phyloP scores from a whole-genome alignment of 495 filamentous ascomycete species.

The Xylaria scruposa region DNA sequence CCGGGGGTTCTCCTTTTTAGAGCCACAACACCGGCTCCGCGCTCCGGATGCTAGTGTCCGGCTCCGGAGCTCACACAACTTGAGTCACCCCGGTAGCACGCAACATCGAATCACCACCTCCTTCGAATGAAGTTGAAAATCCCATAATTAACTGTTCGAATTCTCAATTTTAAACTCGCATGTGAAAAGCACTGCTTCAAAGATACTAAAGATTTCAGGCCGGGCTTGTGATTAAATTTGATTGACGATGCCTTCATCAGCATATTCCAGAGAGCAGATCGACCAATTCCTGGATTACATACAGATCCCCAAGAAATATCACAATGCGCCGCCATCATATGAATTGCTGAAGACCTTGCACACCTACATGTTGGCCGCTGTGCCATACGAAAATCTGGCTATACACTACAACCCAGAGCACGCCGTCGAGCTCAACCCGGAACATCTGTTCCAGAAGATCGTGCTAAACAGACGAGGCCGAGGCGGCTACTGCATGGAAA shows the following conservation, averaged over 20 bases:
- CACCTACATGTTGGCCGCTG: conserved; percentile 59
- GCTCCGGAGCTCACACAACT: conserved; percentile 9
- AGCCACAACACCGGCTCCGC: not conserved
- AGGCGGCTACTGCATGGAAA: conserved; percentile 78
- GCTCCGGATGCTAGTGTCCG: conserved; percentile 3
- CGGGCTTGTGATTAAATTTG: not conserved
- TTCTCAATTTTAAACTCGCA: not conserved
- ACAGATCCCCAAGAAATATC: conserved; percentile 37
- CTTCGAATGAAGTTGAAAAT: not conserved
- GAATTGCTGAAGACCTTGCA: conserved; percentile 53
- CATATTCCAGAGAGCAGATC: conserved; percentile 27
- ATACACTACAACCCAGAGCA: conserved; percentile 56
- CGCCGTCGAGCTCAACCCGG: conserved; percentile 58
- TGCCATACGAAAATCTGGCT: conserved; percentile 73
- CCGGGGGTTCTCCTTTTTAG: not conserved
- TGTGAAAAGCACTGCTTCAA: not conserved
- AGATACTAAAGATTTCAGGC: not conserved
- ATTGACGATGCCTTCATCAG: conserved; percentile 9
- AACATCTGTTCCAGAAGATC: conserved; percentile 67
- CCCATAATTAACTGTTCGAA: not conserved
- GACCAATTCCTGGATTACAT: conserved; percentile 39
- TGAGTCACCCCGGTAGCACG: conserved; percentile 3
- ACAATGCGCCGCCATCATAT: conserved; percentile 37
- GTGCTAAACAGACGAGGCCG: conserved; percentile 56
- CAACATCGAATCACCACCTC: not conserved